These are phyloP conservation scores for Tremella mesenterica DNA, from an alignment of 768 basidiomycete genomes.

Conservation along the genomic window DNA sequence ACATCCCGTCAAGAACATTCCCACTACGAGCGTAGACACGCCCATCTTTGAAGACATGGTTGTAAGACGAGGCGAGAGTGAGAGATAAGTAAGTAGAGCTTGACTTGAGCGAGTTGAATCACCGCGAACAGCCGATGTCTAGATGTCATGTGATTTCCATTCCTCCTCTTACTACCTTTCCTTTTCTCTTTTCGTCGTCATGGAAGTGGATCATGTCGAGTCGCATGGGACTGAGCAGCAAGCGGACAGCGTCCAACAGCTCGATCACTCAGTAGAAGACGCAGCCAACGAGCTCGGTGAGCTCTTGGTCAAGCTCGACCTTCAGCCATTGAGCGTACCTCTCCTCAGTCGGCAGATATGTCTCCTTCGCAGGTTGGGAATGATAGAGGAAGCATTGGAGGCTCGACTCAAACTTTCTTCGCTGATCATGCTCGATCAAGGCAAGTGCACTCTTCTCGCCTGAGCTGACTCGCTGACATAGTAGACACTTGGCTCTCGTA, in stretches of 20 bases:
- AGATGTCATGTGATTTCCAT: not conserved
- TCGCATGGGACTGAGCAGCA: no score
- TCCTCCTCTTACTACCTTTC: not conserved
- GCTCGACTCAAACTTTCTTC: constrained; percentile 7
- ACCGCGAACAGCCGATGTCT: not conserved
- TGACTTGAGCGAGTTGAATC: not conserved
- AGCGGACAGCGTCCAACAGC: not conserved
- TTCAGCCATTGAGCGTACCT: constrained; percentile 23
- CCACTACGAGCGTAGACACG: constrained; percentile 60
- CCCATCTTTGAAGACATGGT: constrained; percentile 49
- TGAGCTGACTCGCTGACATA: constrained; percentile 8
- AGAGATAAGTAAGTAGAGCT: not conserved
- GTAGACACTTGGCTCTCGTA: constrained; percentile 25
- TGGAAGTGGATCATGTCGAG: not conserved
- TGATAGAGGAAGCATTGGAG: constrained; percentile 19
- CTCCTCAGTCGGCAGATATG: constrained; percentile 19
- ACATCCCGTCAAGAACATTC: constrained; percentile 66
- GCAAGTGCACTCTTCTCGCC: constrained; percentile 7
- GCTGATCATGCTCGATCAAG: constrained; percentile 30
- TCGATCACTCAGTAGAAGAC: not conserved
- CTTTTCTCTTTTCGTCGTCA: not conserved
- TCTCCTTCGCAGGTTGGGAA: constrained; percentile 19
- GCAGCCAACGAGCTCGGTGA: constrained; percentile 15
- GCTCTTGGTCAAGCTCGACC: constrained; percentile 20
- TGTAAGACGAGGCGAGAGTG: not conserved